These are phyloP conservation scores for Barnettozyma populi DNA, from an alignment of 805 yeast species.

Conservation along the genomic window DNA sequence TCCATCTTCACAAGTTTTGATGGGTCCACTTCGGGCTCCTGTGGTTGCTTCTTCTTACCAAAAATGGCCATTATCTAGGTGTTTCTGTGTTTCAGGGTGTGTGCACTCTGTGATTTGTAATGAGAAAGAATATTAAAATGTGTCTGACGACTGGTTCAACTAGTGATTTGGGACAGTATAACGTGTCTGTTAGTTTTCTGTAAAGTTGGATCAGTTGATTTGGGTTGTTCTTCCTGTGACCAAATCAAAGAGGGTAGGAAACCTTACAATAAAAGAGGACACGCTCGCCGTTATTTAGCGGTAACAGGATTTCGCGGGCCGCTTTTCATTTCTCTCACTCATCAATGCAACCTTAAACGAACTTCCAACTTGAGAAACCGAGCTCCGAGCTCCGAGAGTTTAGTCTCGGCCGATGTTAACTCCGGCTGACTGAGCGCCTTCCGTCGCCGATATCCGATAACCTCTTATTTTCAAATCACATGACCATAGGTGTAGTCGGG, in stretches of 20 bases:
- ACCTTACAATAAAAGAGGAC: neutral
- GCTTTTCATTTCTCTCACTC: neutral
- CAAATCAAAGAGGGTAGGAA: neutral
- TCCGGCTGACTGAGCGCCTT: too few relatives aligned
- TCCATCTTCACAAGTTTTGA: conserved; percentile 26
- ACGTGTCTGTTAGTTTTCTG: neutral
- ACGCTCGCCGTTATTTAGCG: neutral
- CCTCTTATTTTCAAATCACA: too few relatives aligned
- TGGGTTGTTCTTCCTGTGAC: neutral
- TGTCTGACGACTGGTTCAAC: neutral
- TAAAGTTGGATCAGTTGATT: neutral
- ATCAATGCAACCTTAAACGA: too few relatives aligned
- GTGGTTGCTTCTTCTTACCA: conserved; percentile 22
- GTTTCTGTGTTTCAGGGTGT: neutral
- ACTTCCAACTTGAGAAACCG: neutral
- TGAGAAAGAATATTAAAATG: neutral
- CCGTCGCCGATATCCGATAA: too few relatives aligned
- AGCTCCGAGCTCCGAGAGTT: neutral
- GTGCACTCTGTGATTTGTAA: neutral
- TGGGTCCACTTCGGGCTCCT: conserved; percentile 22
- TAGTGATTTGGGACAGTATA: too few relatives aligned
- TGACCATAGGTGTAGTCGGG: too few relatives aligned
- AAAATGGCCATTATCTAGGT: conserved; percentile 22
- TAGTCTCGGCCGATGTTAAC: too few relatives aligned
- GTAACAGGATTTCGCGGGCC: neutral